Evolutionary conservation across 2,329 filamentous ascomycete genomes (phyloP).

Genomic region (Phialophora tarda): DNA sequence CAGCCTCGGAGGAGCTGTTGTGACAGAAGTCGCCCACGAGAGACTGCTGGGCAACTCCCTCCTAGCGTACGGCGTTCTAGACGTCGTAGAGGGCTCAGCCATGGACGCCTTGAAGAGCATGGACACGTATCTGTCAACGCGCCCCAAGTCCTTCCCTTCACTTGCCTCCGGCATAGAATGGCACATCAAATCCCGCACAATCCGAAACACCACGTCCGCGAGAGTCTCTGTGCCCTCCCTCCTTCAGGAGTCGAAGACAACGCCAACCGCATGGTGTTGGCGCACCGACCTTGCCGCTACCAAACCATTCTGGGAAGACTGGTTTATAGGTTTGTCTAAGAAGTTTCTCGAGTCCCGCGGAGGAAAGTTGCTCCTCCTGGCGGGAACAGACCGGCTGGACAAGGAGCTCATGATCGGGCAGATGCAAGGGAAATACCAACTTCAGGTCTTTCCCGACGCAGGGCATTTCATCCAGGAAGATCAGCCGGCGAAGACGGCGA

Average conservation of each 20-base stretch:
- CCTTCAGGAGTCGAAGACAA: constrained; percentile 50
- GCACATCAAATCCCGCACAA: constrained; percentile 87
- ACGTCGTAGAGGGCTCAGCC: constrained; percentile 94
- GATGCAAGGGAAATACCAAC: constrained; percentile 97
- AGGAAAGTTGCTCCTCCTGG: constrained; percentile 82
- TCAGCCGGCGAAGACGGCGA: constrained; percentile 84
- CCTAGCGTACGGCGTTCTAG: constrained; percentile 85
- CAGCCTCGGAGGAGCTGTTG: constrained; percentile 87
- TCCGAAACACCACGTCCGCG: constrained; percentile 83
- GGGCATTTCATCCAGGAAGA: constrained; percentile 98
- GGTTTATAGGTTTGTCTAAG: constrained; percentile 85
- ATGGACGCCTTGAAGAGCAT: constrained; percentile 95
- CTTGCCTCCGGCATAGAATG: constrained; percentile 84
- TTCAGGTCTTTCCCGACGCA: constrained; percentile 92
- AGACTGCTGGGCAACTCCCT: constrained; percentile 70
- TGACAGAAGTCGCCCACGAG: constrained; percentile 78
- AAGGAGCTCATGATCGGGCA: constrained; percentile 94
- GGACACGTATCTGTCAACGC: constrained; percentile 84
- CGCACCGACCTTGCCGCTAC: constrained; percentile 81
- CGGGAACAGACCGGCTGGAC: constrained; percentile 87
- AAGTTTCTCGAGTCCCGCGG: constrained; percentile 76
- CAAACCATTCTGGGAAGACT: constrained; percentile 90
- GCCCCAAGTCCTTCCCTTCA: constrained; percentile 78
- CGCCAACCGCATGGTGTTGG: constrained; percentile 61
- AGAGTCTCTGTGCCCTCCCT: constrained; percentile 84